A percentile compares a stretch with the other conserved stretches of the same genome.
phyloP scores from a whole-genome alignment of 2,329 filamentous ascomycete species.

The Neopestalotiopsis rosae region DNA sequence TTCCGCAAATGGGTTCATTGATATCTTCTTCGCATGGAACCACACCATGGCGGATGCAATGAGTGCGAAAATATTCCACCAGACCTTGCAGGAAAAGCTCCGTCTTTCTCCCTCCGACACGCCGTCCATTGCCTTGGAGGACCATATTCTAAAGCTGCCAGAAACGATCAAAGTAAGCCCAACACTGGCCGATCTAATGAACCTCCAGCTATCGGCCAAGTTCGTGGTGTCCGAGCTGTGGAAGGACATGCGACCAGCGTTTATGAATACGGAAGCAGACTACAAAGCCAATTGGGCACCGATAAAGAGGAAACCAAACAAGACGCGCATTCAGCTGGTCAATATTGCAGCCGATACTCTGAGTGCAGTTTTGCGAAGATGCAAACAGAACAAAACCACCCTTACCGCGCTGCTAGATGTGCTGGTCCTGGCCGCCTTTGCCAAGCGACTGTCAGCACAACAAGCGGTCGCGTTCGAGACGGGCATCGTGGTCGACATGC shows the following conservation, averaged over 20 bases:
- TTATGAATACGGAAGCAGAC: conserved; percentile 19
- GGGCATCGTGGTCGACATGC: conserved; percentile 29
- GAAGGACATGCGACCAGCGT: conserved; percentile 25
- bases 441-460: conserved; percentile 20
- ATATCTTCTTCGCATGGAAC: conserved; percentile 34
- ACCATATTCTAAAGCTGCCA: conserved; percentile 20
- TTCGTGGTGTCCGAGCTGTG: conserved; percentile 27
- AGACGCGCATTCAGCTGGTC: conserved; percentile 29
- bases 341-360: conserved; percentile 23
- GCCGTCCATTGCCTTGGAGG: not conserved
- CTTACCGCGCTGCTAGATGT: conserved; percentile 35
- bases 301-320: conserved; percentile 20
- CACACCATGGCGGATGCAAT: conserved; percentile 36
- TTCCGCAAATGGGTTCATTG: conserved; percentile 21
- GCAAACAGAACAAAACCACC: conserved; percentile 34
- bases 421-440: conserved; percentile 28
- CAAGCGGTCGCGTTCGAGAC: conserved; percentile 16
- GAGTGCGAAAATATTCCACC: conserved; percentile 38
- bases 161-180: conserved; percentile 24
- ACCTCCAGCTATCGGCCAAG: conserved; percentile 24
- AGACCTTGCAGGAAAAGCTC: conserved; percentile 33
- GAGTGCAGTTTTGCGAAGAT: conserved; percentile 27
- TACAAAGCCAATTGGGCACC: conserved; percentile 31
- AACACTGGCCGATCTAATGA: conserved; percentile 28
- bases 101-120: not conserved